phyloP scores from a whole-genome alignment of 257 asterid genomes.

The Verbena officinalis region DNA sequence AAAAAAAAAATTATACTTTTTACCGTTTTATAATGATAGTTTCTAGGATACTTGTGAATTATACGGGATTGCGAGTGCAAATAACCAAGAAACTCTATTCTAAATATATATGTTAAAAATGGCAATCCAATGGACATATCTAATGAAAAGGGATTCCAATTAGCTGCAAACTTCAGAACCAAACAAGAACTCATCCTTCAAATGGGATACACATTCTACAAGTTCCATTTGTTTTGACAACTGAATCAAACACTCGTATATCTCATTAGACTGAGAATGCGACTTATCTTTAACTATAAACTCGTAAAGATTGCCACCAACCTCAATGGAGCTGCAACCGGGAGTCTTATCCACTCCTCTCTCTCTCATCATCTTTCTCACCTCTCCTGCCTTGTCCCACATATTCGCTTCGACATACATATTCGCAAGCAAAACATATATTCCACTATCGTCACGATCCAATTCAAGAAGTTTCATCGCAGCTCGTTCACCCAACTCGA shows the following conservation, averaged over 20 bases:
- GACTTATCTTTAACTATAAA: constrained; percentile 65
- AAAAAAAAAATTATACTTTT: too few relatives aligned
- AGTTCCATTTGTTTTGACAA: constrained; percentile 54
- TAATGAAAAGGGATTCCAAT: background rate
- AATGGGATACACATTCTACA: constrained; percentile 29
- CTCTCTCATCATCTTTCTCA: constrained; percentile 71
- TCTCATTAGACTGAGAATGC: constrained; percentile 45
- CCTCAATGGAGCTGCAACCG: constrained; percentile 85
- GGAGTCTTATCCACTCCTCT: constrained; percentile 79
- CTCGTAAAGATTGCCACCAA: constrained; percentile 59
- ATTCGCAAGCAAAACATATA: constrained; percentile 63
- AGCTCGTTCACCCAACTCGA: constrained; percentile 77
- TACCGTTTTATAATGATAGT: too few relatives aligned
- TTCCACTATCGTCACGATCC: constrained; percentile 75
- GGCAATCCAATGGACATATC: background rate
- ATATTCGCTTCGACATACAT: constrained; percentile 72
- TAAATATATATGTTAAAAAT: too few relatives aligned
- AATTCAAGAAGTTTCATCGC: constrained; percentile 66
- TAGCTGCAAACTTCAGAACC: constrained; percentile 26
- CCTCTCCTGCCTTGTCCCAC: constrained; percentile 62
- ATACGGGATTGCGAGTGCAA: too few relatives aligned
- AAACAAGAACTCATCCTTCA: constrained; percentile 27
- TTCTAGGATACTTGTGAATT: too few relatives aligned
- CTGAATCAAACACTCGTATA: constrained; percentile 51
- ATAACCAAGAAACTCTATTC: too few relatives aligned